Evolutionary conservation across 495 filamentous ascomycete genomes (phyloP), one percentile per base, ranked within the genome.

Genomic region (Aspergillus leporis): DNA sequence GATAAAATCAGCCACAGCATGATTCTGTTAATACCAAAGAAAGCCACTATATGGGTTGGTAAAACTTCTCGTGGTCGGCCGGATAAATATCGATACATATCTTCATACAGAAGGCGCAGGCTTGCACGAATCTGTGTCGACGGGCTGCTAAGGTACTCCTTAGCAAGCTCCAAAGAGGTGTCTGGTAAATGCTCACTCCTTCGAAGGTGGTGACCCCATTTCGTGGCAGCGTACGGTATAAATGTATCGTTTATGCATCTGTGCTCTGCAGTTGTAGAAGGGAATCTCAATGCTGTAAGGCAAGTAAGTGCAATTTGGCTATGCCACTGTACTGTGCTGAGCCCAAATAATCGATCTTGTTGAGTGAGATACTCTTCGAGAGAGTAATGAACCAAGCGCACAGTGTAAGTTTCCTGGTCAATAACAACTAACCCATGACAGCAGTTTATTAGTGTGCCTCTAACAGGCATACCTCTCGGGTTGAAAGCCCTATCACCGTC

Each of bases 381-480:
- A 48, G 58, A 55, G 30, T 51, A 61, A 34, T 64, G 61, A 36
- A 61, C 52, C 48, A 64, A 51, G 18, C 51, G 58, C 18, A 56
- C 43, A 6, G 53, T 61, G 34, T 30, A 61, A 41, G 51, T 61
- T 23, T 58, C 52, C n/a, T 60, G 23, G 18, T 56, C 61, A 40
- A 51, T 51, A 18, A 64, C 48, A 47, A 45, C 47, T 30, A 64
- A 40, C 18, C 61, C 61, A 19, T 61, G 61, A 25, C 61, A 61
- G 34, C 61, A 64, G 48, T 49, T 30, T 41, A 64, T 21, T 30
- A 64, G 38, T n/a, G 46, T 56, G 14, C 22, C 48, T 47, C 51
- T 45, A 34, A 49, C 23, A n/a, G 61, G 58, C 4, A 53, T 43
- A 22, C 58, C 58, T 32, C 52, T 56, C 9, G 48, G 51, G 49